Conservation (phyloP, 208 protist genomes). For the Porcisia hertigi region DNA sequence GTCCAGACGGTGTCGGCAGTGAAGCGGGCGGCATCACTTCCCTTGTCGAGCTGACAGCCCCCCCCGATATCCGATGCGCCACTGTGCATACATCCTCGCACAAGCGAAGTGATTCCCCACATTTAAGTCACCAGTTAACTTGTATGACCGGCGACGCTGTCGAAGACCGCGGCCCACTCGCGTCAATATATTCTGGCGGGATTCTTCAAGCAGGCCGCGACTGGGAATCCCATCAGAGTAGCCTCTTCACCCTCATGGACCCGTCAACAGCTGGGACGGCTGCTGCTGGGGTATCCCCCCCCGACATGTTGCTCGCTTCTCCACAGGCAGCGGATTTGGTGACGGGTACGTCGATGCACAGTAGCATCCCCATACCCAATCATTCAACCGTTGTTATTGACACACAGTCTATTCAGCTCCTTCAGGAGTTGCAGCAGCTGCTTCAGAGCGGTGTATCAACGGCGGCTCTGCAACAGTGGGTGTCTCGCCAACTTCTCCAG, state of each 20-base stretch:
- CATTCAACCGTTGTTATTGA: neutral
- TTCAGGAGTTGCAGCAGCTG: slow-evolving; percentile 28
- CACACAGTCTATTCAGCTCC: slow-evolving; percentile 12
- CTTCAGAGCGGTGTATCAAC: slow-evolving; percentile 14
- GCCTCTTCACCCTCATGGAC: neutral
- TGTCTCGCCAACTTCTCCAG: slow-evolving; percentile 18
- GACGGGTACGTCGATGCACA: neutral
- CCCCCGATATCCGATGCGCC: neutral
- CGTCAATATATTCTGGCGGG: neutral
- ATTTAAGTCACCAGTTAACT: neutral
- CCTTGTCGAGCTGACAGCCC: neutral
- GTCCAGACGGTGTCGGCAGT: neutral
- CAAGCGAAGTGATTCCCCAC: neutral
- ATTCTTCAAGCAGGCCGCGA: neutral
- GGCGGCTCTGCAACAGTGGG: slow-evolving; percentile 26
- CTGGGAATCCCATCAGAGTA: neutral
- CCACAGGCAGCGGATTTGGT: neutral
- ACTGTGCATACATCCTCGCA: neutral
- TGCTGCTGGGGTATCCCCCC: neutral
- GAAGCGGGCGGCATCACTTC: neutral
- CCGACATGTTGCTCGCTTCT: too few relatives aligned
- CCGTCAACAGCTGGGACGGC: neutral
- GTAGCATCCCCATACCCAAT: neutral
- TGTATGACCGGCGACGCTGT: neutral
- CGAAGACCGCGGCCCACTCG: neutral